A percentile compares a stretch with the other conserved stretches of the same genome.
Conservation (phyloP, 2,329 filamentous ascomycete species). For the Aspergillus ibericus region DNA sequence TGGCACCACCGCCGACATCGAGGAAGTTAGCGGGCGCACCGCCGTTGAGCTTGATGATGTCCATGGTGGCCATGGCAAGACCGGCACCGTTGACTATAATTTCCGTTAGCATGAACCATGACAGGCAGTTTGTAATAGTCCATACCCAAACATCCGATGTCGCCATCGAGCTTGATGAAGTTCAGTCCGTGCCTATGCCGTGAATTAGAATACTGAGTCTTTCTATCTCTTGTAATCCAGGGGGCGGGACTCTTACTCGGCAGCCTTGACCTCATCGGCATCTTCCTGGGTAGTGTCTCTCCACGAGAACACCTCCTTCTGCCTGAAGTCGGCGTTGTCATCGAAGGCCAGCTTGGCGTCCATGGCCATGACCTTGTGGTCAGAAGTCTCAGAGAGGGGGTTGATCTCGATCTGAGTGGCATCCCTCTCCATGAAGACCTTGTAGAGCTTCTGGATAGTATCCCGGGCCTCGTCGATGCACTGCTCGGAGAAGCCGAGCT, state of each 20-base stretch:
- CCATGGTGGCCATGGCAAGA: slow-evolving; percentile 99
- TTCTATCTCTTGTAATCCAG: background rate
- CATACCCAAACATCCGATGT: slow-evolving; percentile 84
- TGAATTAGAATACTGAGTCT: slow-evolving; percentile 16
- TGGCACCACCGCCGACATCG: slow-evolving; percentile 96
- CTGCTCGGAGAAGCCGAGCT: slow-evolving; percentile 96
- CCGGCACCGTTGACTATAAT: slow-evolving; percentile 85
- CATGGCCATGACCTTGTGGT: slow-evolving; percentile 98
- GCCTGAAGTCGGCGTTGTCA: slow-evolving; percentile 97
- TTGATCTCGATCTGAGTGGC: slow-evolving; percentile 99
- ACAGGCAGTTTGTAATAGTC: background rate
- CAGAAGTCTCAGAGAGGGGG: slow-evolving; percentile 94
- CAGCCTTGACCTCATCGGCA: slow-evolving; percentile 94
- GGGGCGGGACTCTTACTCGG: slow-evolving; percentile 60
- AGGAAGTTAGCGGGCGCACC: slow-evolving; percentile 97
- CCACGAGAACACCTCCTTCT: slow-evolving; percentile 93
- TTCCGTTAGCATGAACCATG: slow-evolving; percentile 9
- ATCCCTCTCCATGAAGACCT: slow-evolving; percentile 97
- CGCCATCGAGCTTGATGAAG: slow-evolving; percentile 99
- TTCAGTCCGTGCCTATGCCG: slow-evolving; percentile 68
- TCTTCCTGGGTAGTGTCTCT: slow-evolving; percentile 96
- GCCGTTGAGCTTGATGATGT: slow-evolving; percentile 99
- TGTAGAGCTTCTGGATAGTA: slow-evolving; percentile 98
- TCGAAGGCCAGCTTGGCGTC: slow-evolving; percentile 99
- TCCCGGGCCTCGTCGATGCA: slow-evolving; percentile 94